Evolutionary conservation across 352 stramenopile species (phyloP).

Genomic region (Phytophthora palmivora): DNA sequence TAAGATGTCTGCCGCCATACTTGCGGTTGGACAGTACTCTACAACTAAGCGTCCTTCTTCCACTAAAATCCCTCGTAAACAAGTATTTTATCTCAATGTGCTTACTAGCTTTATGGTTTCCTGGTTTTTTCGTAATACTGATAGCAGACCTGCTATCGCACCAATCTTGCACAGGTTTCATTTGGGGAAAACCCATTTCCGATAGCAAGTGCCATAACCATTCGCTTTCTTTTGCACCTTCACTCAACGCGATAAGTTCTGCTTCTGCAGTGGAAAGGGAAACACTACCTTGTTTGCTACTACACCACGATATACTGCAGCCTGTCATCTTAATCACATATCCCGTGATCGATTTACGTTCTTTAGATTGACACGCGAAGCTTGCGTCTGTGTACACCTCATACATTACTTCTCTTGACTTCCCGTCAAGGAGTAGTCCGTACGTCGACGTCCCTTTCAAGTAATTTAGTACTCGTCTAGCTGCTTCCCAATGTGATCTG

Average conservation of each 20-base stretch:
- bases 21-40: neutral
- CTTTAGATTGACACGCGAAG: neutral
- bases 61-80: neutral
- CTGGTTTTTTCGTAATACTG: neutral
- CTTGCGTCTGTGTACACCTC: neutral
- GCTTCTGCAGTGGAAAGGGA: no score
- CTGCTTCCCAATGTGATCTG: no score
- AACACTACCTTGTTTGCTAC: no score
- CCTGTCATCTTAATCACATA: no score
- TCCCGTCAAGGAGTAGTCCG: neutral
- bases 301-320: no score
- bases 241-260: no score
- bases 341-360: no score
- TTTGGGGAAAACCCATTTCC: neutral
- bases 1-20: conserved; percentile 5
- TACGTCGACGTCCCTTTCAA: no score
- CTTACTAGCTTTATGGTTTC: conserved; percentile 1
- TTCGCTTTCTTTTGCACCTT: no score
- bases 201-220: no score
- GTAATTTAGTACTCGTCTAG: no score
- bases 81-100: neutral
- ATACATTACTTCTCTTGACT: neutral
- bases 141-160: conserved; percentile 5
- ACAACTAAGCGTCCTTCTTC: no score
- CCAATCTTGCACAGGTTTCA: neutral